Evolutionary conservation across 148 eudicot species (phyloP), one percentile per base, ranked within the genome.

Genomic region (Simmondsia chinensis): DNA sequence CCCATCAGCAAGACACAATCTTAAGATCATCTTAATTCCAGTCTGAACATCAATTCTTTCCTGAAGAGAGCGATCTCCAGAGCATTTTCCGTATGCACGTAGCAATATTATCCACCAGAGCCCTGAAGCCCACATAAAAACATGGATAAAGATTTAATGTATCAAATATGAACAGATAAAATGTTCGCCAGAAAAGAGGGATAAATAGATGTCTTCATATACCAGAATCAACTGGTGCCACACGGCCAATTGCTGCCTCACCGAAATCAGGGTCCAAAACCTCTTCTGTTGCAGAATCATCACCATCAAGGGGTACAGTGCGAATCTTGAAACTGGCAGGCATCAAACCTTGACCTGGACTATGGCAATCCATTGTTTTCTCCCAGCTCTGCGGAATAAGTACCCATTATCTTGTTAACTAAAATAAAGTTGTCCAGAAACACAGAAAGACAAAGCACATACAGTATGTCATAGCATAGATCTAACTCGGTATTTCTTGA

Each of bases 11-110:
- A 74, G 72, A 54, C 80, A 74, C 29, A 74, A 42, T 42, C 61
- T 70, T 50, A 74, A 48, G 29, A 74, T 66, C 80, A 74, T 74
- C 64, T 57, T 74, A 14, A 74, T 70, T 51, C 80, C 80, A 35
- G 80, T 74, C 60, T 74, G 80, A 25, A 74, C 80, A 74, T 74
- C 80, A 48, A 74, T 39, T 59, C 75, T 70, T 51, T 74, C 75
- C 63, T 66, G 72, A 45, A 74, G 69, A 7, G 72, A 53, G 22
- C 61, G 66, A 74, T 74, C 80, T 24, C 80, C 76, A 12, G 75
- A 57, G 51, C 50, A 45, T 50, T 74, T 74, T 23, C 75, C 76
- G 51, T 74, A 74, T 20, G 80, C 80, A 41, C 76, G 75, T 20
- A 70, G 60, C 49, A 70, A 28, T 58, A 70, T 70, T 50, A 74